A percentile compares a stretch with the other conserved stretches of the same genome.
Conservation (phyloP, 495 filamentous ascomycete species). For the Echria macrotheca region DNA sequence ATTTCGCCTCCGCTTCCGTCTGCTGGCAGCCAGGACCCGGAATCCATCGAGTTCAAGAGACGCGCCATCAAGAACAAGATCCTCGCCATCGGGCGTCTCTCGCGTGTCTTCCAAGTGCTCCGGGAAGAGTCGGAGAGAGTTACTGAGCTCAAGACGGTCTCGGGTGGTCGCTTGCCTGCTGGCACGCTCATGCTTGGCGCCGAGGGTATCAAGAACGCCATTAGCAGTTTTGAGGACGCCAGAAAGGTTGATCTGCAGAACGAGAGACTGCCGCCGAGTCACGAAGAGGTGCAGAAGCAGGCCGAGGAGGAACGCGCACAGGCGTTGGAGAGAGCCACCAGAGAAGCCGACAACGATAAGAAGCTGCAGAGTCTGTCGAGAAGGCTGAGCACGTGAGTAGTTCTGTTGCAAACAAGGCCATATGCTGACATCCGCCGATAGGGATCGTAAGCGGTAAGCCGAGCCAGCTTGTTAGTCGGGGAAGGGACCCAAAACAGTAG, state of each 20-base stretch:
- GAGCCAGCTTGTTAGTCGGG: no score
- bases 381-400: slow-evolving; percentile 89
- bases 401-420: no score
- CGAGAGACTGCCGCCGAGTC: slow-evolving; percentile 83
- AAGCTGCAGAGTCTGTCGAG: slow-evolving; percentile 78
- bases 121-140: slow-evolving; percentile 96
- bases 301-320: slow-evolving; percentile 71
- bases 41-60: slow-evolving; percentile 85
- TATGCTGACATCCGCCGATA: not conserved
- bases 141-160: slow-evolving; percentile 94
- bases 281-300: slow-evolving; percentile 81
- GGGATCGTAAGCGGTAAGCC: slow-evolving; percentile 28
- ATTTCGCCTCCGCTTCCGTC: slow-evolving; percentile 60
- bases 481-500: no score
- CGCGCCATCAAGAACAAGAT: slow-evolving; percentile 99
- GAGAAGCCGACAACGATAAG: slow-evolving; percentile 87
- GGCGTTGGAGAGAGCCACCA: slow-evolving; percentile 75
- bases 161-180: slow-evolving; percentile 86
- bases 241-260: slow-evolving; percentile 96
- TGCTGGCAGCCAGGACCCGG: slow-evolving; percentile 54
- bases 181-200: slow-evolving; percentile 97
- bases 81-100: slow-evolving; percentile 90
- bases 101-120: slow-evolving; percentile 96
- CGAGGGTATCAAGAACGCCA: slow-evolving; percentile 99
- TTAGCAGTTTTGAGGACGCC: slow-evolving; percentile 95